phyloP scores from a whole-genome alignment of 306 rosid genomes.

The Acacia confusa region DNA sequence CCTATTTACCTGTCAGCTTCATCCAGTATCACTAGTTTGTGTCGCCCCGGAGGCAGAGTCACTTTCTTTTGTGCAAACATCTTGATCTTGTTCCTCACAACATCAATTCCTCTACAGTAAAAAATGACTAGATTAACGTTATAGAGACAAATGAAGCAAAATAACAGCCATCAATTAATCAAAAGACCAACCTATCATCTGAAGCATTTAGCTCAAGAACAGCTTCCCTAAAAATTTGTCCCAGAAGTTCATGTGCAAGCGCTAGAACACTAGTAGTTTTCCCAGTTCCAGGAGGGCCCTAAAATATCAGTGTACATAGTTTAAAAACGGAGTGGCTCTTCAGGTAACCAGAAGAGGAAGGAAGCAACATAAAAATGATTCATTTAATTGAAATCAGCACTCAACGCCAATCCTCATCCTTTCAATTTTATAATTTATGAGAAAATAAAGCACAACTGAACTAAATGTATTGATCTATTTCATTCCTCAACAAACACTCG shows the following conservation, averaged over 20 bases:
- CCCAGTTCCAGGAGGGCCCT: conserved; percentile 99
- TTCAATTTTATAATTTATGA: neutral
- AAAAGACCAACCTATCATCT: conserved; percentile 71
- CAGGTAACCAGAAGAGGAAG: neutral
- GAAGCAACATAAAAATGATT: neutral
- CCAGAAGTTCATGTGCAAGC: conserved; percentile 86
- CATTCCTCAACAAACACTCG: neutral
- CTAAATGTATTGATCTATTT: neutral
- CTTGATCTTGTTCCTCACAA: conserved; percentile 95
- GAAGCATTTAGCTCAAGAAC: conserved; percentile 94
- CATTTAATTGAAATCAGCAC: neutral
- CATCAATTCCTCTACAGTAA: conserved; percentile 79
- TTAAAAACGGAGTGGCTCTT: conserved; percentile 15
- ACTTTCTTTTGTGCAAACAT: conserved; percentile 97
- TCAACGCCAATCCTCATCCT: neutral
- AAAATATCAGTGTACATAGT: conserved; percentile 15
- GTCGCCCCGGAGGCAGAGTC: conserved; percentile 77
- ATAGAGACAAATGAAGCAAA: neutral
- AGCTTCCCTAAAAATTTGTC: conserved; percentile 82
- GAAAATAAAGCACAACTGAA: neutral
- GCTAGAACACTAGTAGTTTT: conserved; percentile 95
- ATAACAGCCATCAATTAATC: neutral
- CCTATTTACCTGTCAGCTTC: conserved; percentile 88
- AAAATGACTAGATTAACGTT: conserved; percentile 1
- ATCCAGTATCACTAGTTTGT: conserved; percentile 85